Conservation (phyloP, 2,329 filamentous ascomycete genomes). For the Ophidiomyces ophidiicola region DNA sequence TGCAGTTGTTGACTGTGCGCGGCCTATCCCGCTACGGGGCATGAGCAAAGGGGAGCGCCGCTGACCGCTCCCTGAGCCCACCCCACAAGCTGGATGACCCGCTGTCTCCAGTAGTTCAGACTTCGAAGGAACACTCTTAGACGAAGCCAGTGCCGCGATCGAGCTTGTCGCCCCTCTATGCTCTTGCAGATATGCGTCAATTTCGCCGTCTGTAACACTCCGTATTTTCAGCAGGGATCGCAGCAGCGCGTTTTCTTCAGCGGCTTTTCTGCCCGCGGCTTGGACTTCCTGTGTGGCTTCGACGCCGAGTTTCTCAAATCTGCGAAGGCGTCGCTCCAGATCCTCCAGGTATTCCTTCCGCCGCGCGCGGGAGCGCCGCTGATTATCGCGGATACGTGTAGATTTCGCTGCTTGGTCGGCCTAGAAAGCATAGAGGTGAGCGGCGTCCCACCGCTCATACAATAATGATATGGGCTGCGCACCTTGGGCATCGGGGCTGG, state of each 20-base stretch:
- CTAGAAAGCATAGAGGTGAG: no score
- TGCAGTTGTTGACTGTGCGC: background rate
- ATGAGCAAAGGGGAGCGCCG: no score
- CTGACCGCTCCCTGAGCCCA: no score
- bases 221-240: slow-evolving; percentile 46
- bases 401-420: background rate
- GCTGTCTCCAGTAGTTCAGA: no score
- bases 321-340: slow-evolving; percentile 52
- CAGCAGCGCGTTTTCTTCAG: slow-evolving; percentile 56
- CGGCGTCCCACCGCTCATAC: no score
- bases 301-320: slow-evolving; percentile 53
- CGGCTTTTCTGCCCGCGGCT: slow-evolving; percentile 53
- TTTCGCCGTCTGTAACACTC: slow-evolving; percentile 46
- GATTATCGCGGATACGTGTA: slow-evolving; percentile 61
- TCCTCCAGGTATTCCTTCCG: slow-evolving; percentile 62
- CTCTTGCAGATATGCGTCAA: slow-evolving; percentile 29
- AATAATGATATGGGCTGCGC: no score
- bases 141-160: slow-evolving; percentile 1
- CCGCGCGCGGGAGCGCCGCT: slow-evolving; percentile 60
- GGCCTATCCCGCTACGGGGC: background rate
- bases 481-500: no score
- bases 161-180: slow-evolving; percentile 3
- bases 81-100: background rate
- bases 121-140: background rate
- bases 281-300: slow-evolving; percentile 62